Evolutionary conservation across 345 rosid genomes (phyloP), one percentile per base, ranked within the genome.

Genomic region (Gynandropsis gynandra): DNA sequence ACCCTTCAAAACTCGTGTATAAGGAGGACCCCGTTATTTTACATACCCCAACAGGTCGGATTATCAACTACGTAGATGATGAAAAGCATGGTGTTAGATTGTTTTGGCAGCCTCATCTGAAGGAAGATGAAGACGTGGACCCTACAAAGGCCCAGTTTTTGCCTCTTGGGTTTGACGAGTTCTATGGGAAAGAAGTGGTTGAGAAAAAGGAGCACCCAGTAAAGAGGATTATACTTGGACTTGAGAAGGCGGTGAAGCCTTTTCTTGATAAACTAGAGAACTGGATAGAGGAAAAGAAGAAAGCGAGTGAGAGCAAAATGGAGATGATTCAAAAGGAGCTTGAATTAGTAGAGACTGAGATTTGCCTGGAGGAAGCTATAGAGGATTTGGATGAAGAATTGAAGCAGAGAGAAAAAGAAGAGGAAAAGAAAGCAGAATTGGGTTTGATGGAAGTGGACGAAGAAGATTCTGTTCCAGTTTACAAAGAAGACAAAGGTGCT

Each of bases 81-180:
- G 96, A 86, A 51, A 72, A 89, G 68, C 70, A 89, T 31, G 97
- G 94, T 19, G 8, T 86, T 47, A 78, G 96, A 36, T 68, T 86
- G 52, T 86, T 83, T 76, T 86, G 90, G 95, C 95, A 89, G 72
- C 97, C 94, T 13, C 72, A 74, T 66, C 24, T 83, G 47, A 56
- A 83, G 66, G 87, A 76, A 11, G 95, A 86, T 33, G 92, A 87
- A 67, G 87, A 80, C 11, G 54, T 73, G 20, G 92, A 90, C 69
- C 78, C 77, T 1, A 47, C 64, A 39, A 80, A 86, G 67, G 73
- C 63, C 38, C 71, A 78, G 73, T 87, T 83, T 54, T 81, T 90
- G 57, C 96, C 92, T 27, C 80, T 83, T n/a, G 96, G 95, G 59
- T 83, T 71, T 46, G 98, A 90, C 20, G 98, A 87, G 54, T 90